A percentile compares a stretch with the other conserved stretches of the same genome.
These are phyloP conservation scores for Aspergillus ruber DNA, from an alignment of 2,329 filamentous ascomycete species.

Conservation along the genomic window DNA sequence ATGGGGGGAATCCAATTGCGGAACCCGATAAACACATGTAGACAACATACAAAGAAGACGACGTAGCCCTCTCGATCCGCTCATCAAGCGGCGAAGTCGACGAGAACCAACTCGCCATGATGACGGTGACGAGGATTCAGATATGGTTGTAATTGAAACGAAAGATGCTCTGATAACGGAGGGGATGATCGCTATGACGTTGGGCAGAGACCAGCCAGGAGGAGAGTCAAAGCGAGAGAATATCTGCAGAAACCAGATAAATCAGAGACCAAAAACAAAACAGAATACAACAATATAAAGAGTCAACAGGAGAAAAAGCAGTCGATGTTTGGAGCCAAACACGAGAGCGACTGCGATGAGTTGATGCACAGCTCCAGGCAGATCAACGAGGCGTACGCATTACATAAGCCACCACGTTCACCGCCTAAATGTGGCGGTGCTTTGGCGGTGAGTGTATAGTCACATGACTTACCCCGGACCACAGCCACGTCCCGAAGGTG, in stretches of 20 bases:
- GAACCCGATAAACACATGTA: neutral
- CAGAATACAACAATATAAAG: neutral
- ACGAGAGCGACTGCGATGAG: neutral
- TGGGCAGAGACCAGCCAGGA: conserved; percentile 6
- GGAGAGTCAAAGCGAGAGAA: neutral
- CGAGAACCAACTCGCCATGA: conserved; percentile 96
- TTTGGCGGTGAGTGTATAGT: neutral
- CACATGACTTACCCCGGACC: neutral
- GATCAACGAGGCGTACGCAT: neutral
- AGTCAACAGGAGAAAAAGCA: neutral
- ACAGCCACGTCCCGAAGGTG: neutral
- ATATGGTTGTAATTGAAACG: conserved; percentile 1
- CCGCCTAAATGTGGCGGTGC: neutral
- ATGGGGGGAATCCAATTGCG: neutral
- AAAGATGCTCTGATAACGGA: conserved; percentile 2
- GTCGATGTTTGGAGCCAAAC: neutral
- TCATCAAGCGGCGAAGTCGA: conserved; percentile 91
- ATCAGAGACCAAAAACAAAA: neutral
- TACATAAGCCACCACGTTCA: neutral
- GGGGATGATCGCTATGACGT: conserved; percentile 13
- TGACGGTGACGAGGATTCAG: conserved; percentile 33
- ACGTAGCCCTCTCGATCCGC: conserved; percentile 91
- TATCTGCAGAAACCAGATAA: neutral
- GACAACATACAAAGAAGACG: conserved; percentile 73
- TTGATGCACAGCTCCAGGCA: conserved; percentile 1